Evolutionary conservation across 805 yeast species (phyloP).

Genomic region (Wickerhamomyces alni): DNA sequence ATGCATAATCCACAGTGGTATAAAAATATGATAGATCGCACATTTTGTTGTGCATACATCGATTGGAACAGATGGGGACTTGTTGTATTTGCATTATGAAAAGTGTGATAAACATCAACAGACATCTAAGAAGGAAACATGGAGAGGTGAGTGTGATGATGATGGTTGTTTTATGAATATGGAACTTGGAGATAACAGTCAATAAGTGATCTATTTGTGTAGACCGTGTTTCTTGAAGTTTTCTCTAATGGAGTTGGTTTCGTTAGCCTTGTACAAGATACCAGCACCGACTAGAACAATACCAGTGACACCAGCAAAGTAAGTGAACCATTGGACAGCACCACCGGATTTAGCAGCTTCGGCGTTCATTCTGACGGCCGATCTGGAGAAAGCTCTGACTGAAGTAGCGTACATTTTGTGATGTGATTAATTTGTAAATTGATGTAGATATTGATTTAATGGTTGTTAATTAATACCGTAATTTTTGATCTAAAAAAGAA

Average conservation of each 20-base stretch:
- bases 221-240: slow-evolving; percentile 16
- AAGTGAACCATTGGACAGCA: slow-evolving; percentile 19
- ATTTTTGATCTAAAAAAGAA: neutral
- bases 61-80: too few species aligned
- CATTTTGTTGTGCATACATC: too few species aligned
- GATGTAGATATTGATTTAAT: too few species aligned
- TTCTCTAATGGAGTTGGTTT: slow-evolving; percentile 16
- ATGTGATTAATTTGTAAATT: neutral
- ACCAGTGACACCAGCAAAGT: slow-evolving; percentile 21
- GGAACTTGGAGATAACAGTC: neutral
- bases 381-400: slow-evolving; percentile 21
- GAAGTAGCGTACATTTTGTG: slow-evolving; percentile 24
- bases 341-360: slow-evolving; percentile 12
- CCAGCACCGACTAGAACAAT: slow-evolving; percentile 18
- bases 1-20: too few species aligned
- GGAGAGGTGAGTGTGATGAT: neutral
- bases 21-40: too few species aligned
- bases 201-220: slow-evolving; percentile 2
- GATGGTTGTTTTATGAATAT: too few species aligned
- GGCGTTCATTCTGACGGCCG: slow-evolving; percentile 20
- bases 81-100: too few species aligned
- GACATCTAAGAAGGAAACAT: neutral
- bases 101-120: too few species aligned
- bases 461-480: too few species aligned
- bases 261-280: slow-evolving; percentile 20